These are phyloP conservation scores for Xylariaceae sp. DNA, from an alignment of 2,329 filamentous ascomycete genomes.

Conservation along the genomic window DNA sequence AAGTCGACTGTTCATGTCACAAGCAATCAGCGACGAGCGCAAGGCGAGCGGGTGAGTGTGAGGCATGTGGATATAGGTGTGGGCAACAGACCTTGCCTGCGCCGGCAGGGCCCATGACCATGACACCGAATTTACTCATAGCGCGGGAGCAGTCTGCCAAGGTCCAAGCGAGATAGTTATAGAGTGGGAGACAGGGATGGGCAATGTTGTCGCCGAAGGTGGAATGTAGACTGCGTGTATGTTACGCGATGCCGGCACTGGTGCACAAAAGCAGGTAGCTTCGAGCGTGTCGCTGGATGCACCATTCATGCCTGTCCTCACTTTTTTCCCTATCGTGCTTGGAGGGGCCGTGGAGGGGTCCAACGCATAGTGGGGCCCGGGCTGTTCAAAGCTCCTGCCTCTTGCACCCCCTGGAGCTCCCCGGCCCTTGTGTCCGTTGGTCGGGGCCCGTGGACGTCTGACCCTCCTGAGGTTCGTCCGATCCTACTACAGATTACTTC, in stretches of 20 bases:
- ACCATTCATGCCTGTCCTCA: too few relatives aligned
- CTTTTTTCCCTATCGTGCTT: too few relatives aligned
- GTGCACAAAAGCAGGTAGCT: not conserved
- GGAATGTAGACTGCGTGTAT: not conserved
- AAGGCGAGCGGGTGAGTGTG: not conserved
- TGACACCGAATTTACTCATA: constrained; percentile 92
- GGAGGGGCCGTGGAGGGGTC: too few relatives aligned
- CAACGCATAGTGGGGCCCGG: too few relatives aligned
- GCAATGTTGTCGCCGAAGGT: not conserved
- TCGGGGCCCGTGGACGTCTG: too few relatives aligned
- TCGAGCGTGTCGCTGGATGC: not conserved
- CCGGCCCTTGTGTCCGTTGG: too few relatives aligned
- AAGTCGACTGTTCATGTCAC: constrained; percentile 64
- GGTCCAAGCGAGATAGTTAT: not conserved
- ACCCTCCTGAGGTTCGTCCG: too few relatives aligned
- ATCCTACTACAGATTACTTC: too few relatives aligned
- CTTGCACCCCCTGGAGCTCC: too few relatives aligned
- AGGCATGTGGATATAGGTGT: not conserved
- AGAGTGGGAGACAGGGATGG: too few relatives aligned
- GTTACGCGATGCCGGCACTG: not conserved
- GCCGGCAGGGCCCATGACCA: constrained; percentile 94
- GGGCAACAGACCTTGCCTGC: constrained; percentile 70
- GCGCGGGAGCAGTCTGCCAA: constrained; percentile 15
- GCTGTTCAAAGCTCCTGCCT: too few relatives aligned
- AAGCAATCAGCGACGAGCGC: not conserved